Percentiles rank a stretch among this genome's conserved stretches.
phyloP scores from a whole-genome alignment of 768 basidiomycete species.

The Calvatia gigantea region DNA sequence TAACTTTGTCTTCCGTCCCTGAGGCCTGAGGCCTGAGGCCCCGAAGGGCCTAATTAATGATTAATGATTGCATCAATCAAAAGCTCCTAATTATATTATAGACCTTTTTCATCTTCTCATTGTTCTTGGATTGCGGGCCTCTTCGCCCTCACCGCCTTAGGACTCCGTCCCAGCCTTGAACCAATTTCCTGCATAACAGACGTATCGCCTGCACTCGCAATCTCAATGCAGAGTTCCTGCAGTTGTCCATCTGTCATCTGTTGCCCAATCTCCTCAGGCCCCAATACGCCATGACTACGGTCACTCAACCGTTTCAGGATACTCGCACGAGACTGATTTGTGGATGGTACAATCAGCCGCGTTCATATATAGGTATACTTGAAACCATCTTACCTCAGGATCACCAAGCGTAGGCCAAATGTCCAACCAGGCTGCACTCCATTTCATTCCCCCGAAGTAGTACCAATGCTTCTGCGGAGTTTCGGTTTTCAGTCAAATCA shows the following conservation, averaged over 20 bases:
- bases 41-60: too few species aligned
- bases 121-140: not conserved
- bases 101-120: too few species aligned
- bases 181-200: constrained; percentile 11
- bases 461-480: constrained; percentile 39
- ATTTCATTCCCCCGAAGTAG: constrained; percentile 49
- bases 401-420: constrained; percentile 36
- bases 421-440: constrained; percentile 28
- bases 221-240: constrained; percentile 41
- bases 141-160: not conserved
- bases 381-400: constrained; percentile 26
- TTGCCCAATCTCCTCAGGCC: constrained; percentile 29
- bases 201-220: constrained; percentile 17
- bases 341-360: constrained; percentile 4
- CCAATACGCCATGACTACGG: constrained; percentile 28
- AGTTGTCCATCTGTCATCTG: constrained; percentile 39
- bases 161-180: not conserved
- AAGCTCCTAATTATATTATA: too few species aligned
- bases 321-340: constrained; percentile 17
- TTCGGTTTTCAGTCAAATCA: constrained; percentile 5
- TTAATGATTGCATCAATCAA: too few species aligned
- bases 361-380: not conserved
- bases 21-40: too few species aligned
- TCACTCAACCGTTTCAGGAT: constrained; percentile 31
- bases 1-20: too few species aligned